These are phyloP conservation scores for Papiliotrema terrestris DNA, from an alignment of 1,284 basidiomycete genomes.

Conservation along the genomic window DNA sequence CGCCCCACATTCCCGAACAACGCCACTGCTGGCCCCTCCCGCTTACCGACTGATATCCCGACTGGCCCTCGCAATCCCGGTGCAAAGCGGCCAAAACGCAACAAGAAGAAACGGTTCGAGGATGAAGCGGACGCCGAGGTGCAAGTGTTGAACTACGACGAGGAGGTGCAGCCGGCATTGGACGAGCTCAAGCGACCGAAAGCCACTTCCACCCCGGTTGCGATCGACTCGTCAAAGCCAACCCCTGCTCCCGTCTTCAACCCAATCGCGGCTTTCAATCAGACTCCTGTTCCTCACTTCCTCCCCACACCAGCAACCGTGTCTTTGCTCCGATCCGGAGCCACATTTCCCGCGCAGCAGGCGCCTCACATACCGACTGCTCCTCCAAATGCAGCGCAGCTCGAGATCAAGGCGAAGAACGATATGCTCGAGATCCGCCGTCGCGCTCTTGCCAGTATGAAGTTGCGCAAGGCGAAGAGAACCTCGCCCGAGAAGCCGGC, in stretches of 20 bases:
- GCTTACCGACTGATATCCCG: background rate
- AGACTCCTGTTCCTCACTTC: no score
- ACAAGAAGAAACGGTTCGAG: background rate
- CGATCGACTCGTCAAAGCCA: no score
- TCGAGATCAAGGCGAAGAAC: conserved; percentile 13
- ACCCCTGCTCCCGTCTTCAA: no score
- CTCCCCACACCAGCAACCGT: no score
- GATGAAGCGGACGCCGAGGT: background rate
- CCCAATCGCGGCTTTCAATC: no score
- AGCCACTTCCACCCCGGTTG: no score
- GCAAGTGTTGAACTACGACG: background rate
- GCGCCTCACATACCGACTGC: no score
- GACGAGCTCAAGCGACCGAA: no score
- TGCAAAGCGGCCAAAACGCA: background rate
- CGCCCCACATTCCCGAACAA: no score
- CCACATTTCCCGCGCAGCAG: no score
- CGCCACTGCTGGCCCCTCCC: background rate
- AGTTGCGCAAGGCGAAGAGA: conserved; percentile 4
- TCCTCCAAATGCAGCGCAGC: background rate
- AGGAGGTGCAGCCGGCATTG: no score
- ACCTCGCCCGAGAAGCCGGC: background rate
- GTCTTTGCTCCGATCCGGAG: no score
- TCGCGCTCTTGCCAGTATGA: conserved; percentile 35
- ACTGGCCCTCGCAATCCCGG: background rate
- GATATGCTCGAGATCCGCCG: conserved; percentile 31